phyloP scores from a whole-genome alignment of 108 stramenopile genomes.

The Discostella pseudostelligera region DNA sequence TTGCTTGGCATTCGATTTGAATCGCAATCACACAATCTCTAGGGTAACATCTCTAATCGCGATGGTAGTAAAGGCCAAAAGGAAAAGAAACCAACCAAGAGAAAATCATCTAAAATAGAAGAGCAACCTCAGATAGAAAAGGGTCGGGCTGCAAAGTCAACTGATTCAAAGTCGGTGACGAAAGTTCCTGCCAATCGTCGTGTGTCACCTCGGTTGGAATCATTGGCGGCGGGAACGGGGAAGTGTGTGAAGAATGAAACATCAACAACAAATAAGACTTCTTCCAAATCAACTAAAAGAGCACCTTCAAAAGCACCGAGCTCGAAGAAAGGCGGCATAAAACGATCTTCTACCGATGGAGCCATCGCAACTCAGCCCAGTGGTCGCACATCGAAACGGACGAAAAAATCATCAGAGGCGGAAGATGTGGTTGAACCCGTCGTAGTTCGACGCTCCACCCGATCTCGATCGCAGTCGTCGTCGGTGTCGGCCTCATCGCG shows the following conservation, averaged over 20 bases:
- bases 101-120: constrained; percentile 7
- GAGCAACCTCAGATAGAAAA: not conserved
- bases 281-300: constrained; percentile 2
- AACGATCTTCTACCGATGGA: constrained; percentile 20
- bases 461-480: too few species aligned
- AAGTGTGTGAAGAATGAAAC: constrained; percentile 9
- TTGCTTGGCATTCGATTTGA: not conserved
- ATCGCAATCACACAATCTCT: too few species aligned
- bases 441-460: constrained; percentile 3
- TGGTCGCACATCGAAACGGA: constrained; percentile 16
- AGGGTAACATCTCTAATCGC: constrained; percentile 40
- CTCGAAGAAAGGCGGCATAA: constrained; percentile 8
- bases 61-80: constrained; percentile 7
- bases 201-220: too few species aligned
- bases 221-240: not conserved
- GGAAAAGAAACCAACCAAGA: constrained; percentile 1
- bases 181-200: constrained; percentile 13
- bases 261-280: constrained; percentile 5
- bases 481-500: not conserved
- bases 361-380: constrained; percentile 10
- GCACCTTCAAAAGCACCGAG: constrained; percentile 1
- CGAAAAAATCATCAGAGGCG: constrained; percentile 10
- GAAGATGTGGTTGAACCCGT: not conserved
- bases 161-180: not conserved
- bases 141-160: constrained; percentile 1